phyloP scores from a whole-genome alignment of 495 filamentous ascomycete species.

The Usnea hakonensis region DNA sequence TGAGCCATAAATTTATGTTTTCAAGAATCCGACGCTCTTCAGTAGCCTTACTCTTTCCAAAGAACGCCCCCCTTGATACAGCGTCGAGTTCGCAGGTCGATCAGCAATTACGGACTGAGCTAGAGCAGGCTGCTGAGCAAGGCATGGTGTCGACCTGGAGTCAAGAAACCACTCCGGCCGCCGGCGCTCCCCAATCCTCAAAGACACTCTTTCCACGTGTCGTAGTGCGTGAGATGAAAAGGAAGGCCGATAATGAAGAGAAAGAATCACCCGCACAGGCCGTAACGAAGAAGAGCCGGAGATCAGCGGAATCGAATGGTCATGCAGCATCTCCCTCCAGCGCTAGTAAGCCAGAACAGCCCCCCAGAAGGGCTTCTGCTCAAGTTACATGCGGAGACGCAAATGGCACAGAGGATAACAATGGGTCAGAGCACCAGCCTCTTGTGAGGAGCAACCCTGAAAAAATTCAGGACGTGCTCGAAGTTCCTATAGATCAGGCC shows the following conservation, averaged over 20 bases:
- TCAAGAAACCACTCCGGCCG: constrained; percentile 2
- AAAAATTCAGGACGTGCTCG: background rate
- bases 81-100: background rate
- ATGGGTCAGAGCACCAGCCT: background rate
- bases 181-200: background rate
- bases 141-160: constrained; percentile 11
- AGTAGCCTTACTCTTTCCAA: background rate
- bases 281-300: background rate
- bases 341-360: background rate
- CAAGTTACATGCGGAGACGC: no score
- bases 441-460: background rate
- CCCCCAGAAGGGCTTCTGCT: background rate
- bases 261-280: background rate
- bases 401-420: background rate
- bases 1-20: constrained; percentile 6
- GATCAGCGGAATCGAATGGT: background rate
- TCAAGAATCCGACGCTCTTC: background rate
- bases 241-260: background rate
- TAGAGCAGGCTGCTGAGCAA: constrained; percentile 1
- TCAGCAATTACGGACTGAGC: constrained; percentile 4
- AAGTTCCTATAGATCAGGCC: background rate
- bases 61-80: background rate
- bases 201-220: background rate
- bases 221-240: background rate
- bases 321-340: background rate